Evolutionary conservation across 805 yeast species (phyloP), one percentile per base, ranked within the genome.

Genomic region (Alloascoidea hylecoeti): DNA sequence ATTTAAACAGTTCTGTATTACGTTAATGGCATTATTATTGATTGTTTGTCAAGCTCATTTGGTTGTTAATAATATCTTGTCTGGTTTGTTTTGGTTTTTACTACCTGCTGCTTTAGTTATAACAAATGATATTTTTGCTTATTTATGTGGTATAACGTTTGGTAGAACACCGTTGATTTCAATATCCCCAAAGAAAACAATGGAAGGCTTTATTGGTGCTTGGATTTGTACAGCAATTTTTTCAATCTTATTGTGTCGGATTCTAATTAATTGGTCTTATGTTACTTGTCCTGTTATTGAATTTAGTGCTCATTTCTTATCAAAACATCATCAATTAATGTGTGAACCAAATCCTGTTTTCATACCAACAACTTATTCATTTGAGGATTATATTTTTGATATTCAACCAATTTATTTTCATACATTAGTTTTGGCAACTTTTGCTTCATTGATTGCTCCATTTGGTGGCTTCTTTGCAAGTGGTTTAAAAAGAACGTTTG

Each of bases 381-480:
- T 92, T 23, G 96, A 96, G 18, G 68, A 71, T 13, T 68, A 71
- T 6, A 65, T 63, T 18, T 54, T 85, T 14, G 68, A 75, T 13
- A 50, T 86, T 35, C 84, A 82, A 51, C 97, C 98, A 36, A 78
- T 92, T 38, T 86, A 89, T 58, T 71, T 88, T 64, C 98, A 92
- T 56, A 77, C 94, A 1, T 69, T 85, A 41, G 70, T 78, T 34
- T 63, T 89, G 42, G 94, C 96, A 13, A 80, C 95, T 3, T 92
- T 92, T 66, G 97, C 98, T 1, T 89, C 97, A 0, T 69, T 92
- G 46, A 79, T 92, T 56, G 98, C 98, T 3, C 98, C 98, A 42
- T 92, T 92, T 55, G 98, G 98, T 39, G 98, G 98, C 1, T 92
- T 92, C 57, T 92, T 92, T 52, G 97, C 97, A 4, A 78, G 94